phyloP scores from a whole-genome alignment of 2,329 filamentous ascomycete species.

The Fusarium agapanthi region DNA sequence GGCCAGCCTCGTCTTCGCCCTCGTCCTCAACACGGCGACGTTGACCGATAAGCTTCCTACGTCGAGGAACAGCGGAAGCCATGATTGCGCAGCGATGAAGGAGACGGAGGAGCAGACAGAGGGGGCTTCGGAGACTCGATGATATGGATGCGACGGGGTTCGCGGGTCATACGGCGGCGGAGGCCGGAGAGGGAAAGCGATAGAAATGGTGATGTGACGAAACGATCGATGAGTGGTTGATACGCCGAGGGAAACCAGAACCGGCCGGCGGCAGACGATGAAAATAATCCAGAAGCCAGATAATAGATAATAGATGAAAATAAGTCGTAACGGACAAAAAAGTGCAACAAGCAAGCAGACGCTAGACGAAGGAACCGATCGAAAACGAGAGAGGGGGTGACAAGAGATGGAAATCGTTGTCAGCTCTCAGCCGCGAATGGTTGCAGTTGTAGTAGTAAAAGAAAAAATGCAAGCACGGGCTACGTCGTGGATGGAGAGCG shows the following conservation, averaged over 20 bases:
- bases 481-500: slow-evolving; percentile 26
- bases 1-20: slow-evolving; percentile 71
- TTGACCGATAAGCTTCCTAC: slow-evolving; percentile 72
- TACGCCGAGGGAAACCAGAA: slow-evolving; percentile 30
- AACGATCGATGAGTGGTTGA: slow-evolving; percentile 32
- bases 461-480: slow-evolving; percentile 29
- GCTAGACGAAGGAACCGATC: slow-evolving; percentile 38
- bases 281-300: slow-evolving; percentile 34
- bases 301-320: slow-evolving; percentile 36
- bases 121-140: slow-evolving; percentile 43
- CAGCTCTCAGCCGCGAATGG: slow-evolving; percentile 37
- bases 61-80: slow-evolving; percentile 56
- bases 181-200: slow-evolving; percentile 25
- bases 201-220: slow-evolving; percentile 23
- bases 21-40: slow-evolving; percentile 76
- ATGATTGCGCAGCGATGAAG: slow-evolving; percentile 44
- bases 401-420: slow-evolving; percentile 29
- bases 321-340: slow-evolving; percentile 21
- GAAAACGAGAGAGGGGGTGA: slow-evolving; percentile 28
- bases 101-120: slow-evolving; percentile 43
- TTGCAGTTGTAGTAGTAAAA: slow-evolving; percentile 25
- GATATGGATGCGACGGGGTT: slow-evolving; percentile 38
- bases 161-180: slow-evolving; percentile 43
- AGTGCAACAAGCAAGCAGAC: slow-evolving; percentile 35
- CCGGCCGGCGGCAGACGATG: slow-evolving; percentile 41